phyloP scores from a whole-genome alignment of 352 stramenopile genomes.

The Thraustotheca clavata region DNA sequence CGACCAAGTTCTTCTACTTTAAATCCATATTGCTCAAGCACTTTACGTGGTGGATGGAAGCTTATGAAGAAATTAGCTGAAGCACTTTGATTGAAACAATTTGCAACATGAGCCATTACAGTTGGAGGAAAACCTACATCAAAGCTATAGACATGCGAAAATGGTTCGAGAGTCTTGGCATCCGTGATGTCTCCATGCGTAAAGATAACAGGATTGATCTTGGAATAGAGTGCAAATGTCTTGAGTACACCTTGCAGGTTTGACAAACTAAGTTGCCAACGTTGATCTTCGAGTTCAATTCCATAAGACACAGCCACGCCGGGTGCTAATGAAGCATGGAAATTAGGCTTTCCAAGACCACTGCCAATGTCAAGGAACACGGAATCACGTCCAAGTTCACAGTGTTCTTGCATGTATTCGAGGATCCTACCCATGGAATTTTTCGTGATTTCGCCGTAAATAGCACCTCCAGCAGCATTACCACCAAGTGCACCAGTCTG shows the following conservation, averaged over 20 bases:
- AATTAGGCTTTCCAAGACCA: constrained; percentile 96
- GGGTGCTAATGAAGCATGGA: constrained; percentile 94
- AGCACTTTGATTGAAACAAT: constrained; percentile 89
- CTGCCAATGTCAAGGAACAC: constrained; percentile 97
- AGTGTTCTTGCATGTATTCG: constrained; percentile 91
- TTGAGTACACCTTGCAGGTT: constrained; percentile 87
- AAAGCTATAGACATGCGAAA: constrained; percentile 99
- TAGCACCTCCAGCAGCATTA: constrained; percentile 92
- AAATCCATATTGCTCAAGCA: constrained; percentile 92
- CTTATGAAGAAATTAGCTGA: constrained; percentile 90
- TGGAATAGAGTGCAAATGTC: constrained; percentile 26
- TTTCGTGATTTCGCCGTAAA: constrained; percentile 97
- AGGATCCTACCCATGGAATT: constrained; percentile 95
- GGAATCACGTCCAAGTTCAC: constrained; percentile 75
- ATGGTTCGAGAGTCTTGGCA: constrained; percentile 91
- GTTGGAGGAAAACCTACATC: constrained; percentile 96
- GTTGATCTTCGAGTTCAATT: constrained; percentile 92
- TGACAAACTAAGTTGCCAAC: constrained; percentile 91
- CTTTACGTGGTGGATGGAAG: constrained; percentile 88
- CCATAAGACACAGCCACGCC: constrained; percentile 94
- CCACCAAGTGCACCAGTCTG: constrained; percentile 91
- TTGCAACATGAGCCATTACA: constrained; percentile 88
- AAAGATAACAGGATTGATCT: constrained; percentile 64
- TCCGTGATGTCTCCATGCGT: constrained; percentile 91
- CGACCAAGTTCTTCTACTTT: constrained; percentile 86